Base-by-base conservation (phyloP, 306 rosid genomes). In the Vigna nakashimae region DNA sequence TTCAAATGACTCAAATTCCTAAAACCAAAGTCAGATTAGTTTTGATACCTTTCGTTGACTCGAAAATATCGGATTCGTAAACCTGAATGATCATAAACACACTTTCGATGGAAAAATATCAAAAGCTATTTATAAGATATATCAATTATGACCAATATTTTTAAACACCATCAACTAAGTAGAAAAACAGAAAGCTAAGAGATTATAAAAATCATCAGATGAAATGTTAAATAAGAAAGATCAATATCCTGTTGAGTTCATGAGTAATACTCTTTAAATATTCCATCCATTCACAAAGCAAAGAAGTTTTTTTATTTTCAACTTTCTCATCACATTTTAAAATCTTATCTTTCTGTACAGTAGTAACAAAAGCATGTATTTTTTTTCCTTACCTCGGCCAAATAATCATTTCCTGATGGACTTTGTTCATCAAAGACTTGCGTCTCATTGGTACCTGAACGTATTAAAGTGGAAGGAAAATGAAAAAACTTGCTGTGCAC, bases 331-430 rank as follows among this genome's bases (percentile, higher is more conserved):
- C 17, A 50, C 66, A 76, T 46, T 62, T 15, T 52, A 34, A 52
- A 48, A 51, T 32, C 65, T 40, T 24, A 56, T 16, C 1, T 16
- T 50, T 45, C 16, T n/a, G 49, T 22, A 36, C 16, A 34, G 17
- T 62, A 36, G 42, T 51, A 53, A 15, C 43, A 63, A 76, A 10
- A 72, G 45, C 74, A 18, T 14, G 5, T 2, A 1, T 20, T 60
- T 60, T 12, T 12, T 76, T 86, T 84, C 59, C 36, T 79, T 84
- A 92, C 98, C 98, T 95, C 96, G 22, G 98, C 88, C 80, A 95
- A 90, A 83, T 95, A 95, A 82, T 95, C 98, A 46, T 88, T 91
- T 80, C 98, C 98, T 7, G 98, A 87, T 20, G 96, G 92, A 82
- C 98, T 95, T 63, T 82, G 81, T 75, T 95, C 98, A 66, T 95